Evolutionary conservation across 495 filamentous ascomycete species (phyloP).

Genomic region (Aspergillus coremiiformis): DNA sequence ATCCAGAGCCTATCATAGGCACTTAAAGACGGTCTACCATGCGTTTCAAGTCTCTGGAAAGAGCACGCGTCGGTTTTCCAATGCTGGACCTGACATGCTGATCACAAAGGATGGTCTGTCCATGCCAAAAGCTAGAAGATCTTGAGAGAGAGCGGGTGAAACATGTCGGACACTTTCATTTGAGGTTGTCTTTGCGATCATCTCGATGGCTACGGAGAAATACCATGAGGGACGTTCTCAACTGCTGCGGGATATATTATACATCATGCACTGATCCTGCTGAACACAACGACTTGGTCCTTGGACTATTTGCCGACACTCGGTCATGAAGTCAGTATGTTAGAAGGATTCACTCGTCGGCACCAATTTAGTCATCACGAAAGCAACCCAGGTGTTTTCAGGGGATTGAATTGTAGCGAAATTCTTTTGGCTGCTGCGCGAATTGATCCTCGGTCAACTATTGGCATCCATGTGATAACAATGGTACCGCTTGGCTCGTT

Average conservation of each 20-base stretch:
- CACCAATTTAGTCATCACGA: conserved; percentile 30
- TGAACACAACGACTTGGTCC: conserved; percentile 32
- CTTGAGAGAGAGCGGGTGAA: conserved; percentile 31
- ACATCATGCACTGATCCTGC: conserved; percentile 12
- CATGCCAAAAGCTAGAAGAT: conserved; percentile 21
- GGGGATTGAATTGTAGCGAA: conserved; percentile 37
- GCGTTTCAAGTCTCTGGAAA: conserved; percentile 27
- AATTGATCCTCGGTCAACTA: conserved; percentile 20
- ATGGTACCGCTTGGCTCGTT: conserved; percentile 29
- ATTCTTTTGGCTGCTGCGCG: conserved; percentile 25
- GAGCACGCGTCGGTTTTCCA: conserved; percentile 39
- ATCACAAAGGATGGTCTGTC: conserved; percentile 32
- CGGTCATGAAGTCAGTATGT: conserved; percentile 22
- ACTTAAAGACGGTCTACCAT: conserved; percentile 42
- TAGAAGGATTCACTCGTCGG: conserved; percentile 44
- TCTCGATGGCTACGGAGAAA: neutral
- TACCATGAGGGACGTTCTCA: neutral
- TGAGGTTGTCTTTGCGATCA: conserved; percentile 24
- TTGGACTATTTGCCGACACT: conserved; percentile 27
- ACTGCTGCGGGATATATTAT: neutral
- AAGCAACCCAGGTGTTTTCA: conserved; percentile 22
- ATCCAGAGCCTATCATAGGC: conserved; percentile 30
- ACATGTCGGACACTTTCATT: conserved; percentile 26
- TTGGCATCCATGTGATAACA: conserved; percentile 10
- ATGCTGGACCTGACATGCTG: conserved; percentile 39